Base-by-base conservation (phyloP, 2,329 filamentous ascomycete genomes). In the Phyllosticta citrichinensis region DNA sequence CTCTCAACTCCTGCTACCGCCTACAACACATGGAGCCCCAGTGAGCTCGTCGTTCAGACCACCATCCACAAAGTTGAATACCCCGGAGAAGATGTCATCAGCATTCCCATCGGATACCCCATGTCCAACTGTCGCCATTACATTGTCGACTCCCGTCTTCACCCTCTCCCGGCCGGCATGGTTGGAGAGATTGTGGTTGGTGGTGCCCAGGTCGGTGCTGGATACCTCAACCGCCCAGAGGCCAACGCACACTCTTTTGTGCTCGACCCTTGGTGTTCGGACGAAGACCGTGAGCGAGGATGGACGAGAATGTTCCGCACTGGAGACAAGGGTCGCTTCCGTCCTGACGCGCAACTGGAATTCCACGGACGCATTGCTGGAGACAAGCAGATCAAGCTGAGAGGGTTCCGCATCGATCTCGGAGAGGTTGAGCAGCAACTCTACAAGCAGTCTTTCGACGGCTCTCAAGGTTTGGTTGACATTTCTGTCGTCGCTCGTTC, bases 381-480 rank as follows among this genome's bases (percentile, higher is more conserved):
- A 3, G 77, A 80, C 57, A 76, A 72, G 0, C 73, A 79, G 52
- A 67, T 81, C 63, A 81, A 81, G 64, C 66, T 82, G 1, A 68
- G 72, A 1, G 78, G 78, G 0, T 57, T 77, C 2, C 72, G 77
- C 0, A 74, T 81, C 24, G 79, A 83, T 14, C 66, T 83, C 0
- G 65, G 69, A 2, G 81, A 83, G 6, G 72, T 82, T n/a, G 74
- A 74, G 56, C 61, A 62, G 3, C 62, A 57, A 17, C 56, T 62
- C 20, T 24, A 54, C n/a, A 47, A 35, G 17, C 22, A 53, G 5
- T 33, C 52, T 5, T 62, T 11, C 70, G 77, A 57, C 50, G 20
- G 75, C 14, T 5, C 25, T 19, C 50, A 53, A 12, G 25, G 62
- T 2, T 24, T 47, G 33, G 24, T 77, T 11, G 30, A 60, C 2